Evolutionary conservation across 2,329 filamentous ascomycete species (phyloP).

Genomic region (Trichophyton rubrum): DNA sequence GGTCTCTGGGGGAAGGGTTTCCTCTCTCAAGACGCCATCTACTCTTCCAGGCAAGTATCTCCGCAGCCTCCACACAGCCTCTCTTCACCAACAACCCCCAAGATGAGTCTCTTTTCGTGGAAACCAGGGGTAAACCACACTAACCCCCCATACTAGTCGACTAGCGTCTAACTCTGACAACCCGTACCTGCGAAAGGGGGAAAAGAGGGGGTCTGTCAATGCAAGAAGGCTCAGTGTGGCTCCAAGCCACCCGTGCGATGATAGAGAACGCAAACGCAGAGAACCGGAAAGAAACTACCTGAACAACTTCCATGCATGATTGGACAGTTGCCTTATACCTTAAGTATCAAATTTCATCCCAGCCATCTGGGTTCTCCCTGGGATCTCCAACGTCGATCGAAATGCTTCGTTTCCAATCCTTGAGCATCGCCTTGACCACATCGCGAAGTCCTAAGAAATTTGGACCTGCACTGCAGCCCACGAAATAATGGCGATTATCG

Average conservation of each 20-base stretch:
- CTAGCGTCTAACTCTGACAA: neutral
- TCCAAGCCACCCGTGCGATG: neutral
- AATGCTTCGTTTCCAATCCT: neutral
- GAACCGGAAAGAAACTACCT: neutral
- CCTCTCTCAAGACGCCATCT: neutral
- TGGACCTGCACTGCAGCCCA: neutral
- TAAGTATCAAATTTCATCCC: neutral
- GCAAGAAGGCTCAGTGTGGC: neutral
- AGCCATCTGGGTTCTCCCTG: neutral
- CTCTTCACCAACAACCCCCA: neutral
- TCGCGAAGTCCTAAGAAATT: neutral
- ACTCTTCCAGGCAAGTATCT: neutral
- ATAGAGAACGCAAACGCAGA: neutral
- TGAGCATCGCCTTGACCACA: neutral
- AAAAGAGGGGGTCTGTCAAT: neutral
- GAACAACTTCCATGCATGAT: neutral
- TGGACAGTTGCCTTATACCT: neutral
- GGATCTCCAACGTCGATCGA: neutral
- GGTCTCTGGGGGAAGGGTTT: neutral
- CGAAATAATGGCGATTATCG: neutral
- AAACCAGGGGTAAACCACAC: conserved; percentile 1
- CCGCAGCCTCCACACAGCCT: neutral
- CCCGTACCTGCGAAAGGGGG: neutral
- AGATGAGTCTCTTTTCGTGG: neutral
- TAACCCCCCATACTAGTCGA: neutral